Percentiles rank a stretch among this genome's conserved stretches.
phyloP scores from a whole-genome alignment of 345 rosid species.

The Salix arbutifolia region DNA sequence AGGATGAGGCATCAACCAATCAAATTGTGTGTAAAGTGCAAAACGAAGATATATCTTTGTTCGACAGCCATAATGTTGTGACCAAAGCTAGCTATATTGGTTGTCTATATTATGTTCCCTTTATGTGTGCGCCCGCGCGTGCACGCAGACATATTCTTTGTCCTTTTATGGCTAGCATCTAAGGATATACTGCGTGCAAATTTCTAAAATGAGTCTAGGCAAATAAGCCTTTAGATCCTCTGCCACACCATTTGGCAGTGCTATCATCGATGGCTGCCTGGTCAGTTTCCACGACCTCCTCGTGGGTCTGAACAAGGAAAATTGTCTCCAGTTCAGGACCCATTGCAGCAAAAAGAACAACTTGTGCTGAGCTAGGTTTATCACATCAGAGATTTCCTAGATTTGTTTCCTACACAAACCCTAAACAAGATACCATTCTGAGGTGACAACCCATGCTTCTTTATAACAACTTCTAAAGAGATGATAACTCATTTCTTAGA shows the following conservation, averaged over 20 bases:
- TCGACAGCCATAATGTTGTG: not conserved
- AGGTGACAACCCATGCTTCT: not conserved
- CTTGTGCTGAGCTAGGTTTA: not conserved
- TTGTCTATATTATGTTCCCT: not conserved
- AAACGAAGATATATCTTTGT: not conserved
- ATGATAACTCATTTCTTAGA: slow-evolving; percentile 77
- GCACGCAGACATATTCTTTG: too few relatives aligned
- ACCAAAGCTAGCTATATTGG: not conserved
- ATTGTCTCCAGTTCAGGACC: not conserved
- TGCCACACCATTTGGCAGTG: not conserved
- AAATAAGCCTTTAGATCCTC: not conserved
- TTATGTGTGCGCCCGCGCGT: not conserved
- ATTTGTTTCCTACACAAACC: not conserved
- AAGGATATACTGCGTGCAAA: not conserved
- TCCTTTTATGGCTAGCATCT: not conserved
- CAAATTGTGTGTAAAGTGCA: not conserved
- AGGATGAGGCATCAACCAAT: not conserved
- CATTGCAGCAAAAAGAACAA: not conserved
- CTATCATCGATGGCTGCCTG: not conserved
- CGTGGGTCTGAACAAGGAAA: not conserved
- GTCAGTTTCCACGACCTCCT: not conserved
- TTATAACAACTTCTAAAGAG: slow-evolving; percentile 42
- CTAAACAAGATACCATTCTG: not conserved
- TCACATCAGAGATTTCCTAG: not conserved
- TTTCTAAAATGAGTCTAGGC: not conserved